Base-by-base conservation (phyloP, 441 rosid genomes). In the Syzygium malaccense region DNA sequence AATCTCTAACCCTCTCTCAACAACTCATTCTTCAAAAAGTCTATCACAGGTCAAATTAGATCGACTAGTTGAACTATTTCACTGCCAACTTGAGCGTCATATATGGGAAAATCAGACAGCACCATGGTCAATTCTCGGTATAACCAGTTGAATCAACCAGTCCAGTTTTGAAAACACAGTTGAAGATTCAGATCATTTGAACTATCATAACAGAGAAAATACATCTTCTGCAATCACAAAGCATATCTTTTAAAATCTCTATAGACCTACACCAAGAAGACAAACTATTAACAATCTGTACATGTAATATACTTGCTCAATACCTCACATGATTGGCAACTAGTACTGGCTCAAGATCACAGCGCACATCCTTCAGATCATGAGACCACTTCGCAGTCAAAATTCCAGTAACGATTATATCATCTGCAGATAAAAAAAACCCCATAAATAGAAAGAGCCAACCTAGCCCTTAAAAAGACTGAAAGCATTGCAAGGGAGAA, bases 331-430 rank as follows among this genome's bases (percentile, higher is more conserved):
- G 94, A 90, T 98, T 97, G 60, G 98, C 99, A 90, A 97, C 91
- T 91, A 98, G 91, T 87, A 95, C 90, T 75, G 99, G 99, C 88
- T 97, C 99, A 93, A 98, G 99, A 92, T 96, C 98, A 89, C 98
- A 96, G 68, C 99, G 98, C 28, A 97, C 99, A 80, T 98, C 99
- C 93, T 94, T 98, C 86, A 96, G 86, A 90, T 97, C 98, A 89
- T 97, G 96, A 91, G 99, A 96, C 99, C 99, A 98, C 91, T 95
- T 96, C 83, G 99, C 96, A 68, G 99, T 98, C 92, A 98, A 92
- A 91, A 96, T 90, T 85, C 99, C 99, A 86, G 99, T 95, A 86
- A 95, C 94, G 89, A 96, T 95, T 88, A 96, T 95, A 92, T 98
- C 99, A 93, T 97, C 99, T 97, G 94, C 92, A 91, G 13, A 86